Evolutionary conservation across 805 yeast genomes (phyloP).

Genomic region (Tetrapisispora taiwanensis): DNA sequence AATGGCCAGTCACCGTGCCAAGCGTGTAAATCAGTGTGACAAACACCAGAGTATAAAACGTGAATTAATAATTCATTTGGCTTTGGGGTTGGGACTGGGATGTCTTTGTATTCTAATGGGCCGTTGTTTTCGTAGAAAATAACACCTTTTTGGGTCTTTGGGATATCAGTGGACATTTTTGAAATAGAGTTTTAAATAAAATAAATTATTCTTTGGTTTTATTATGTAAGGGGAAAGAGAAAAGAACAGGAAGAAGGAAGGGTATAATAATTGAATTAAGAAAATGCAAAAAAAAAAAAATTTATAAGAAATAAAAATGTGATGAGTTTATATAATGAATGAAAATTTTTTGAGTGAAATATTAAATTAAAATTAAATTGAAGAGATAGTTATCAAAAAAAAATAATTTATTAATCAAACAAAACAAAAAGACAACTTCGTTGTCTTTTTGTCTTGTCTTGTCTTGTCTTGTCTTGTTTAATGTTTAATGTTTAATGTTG

Average conservation of each 20-base stretch:
- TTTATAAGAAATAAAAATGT: not conserved
- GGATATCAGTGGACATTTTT: constrained; percentile 30
- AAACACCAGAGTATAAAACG: constrained; percentile 65
- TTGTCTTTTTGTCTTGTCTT: no score
- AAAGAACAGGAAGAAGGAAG: not conserved
- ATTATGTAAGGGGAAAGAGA: not conserved
- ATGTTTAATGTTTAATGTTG: no score
- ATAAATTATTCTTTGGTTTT: constrained; percentile 3
- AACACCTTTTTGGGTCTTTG: constrained; percentile 42
- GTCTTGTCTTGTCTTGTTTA: no score
- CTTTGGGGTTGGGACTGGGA: constrained; percentile 51
- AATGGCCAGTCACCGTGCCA: constrained; percentile 68
- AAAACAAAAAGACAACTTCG: no score
- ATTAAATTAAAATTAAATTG: not conserved
- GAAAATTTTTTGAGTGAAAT: not conserved
- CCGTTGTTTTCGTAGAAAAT: constrained; percentile 36
- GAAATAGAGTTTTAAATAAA: not conserved
- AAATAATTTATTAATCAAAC: no score
- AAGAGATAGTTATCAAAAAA: not conserved
- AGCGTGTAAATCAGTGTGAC: constrained; percentile 68
- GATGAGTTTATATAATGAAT: not conserved
- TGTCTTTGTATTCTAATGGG: constrained; percentile 41
- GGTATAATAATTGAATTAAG: not conserved
- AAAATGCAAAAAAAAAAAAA: not conserved
- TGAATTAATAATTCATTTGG: constrained; percentile 54